Percentiles rank a stretch among this genome's conserved stretches.
Conservation (phyloP, 768 basidiomycete genomes). For the Tulasnella sp. region DNA sequence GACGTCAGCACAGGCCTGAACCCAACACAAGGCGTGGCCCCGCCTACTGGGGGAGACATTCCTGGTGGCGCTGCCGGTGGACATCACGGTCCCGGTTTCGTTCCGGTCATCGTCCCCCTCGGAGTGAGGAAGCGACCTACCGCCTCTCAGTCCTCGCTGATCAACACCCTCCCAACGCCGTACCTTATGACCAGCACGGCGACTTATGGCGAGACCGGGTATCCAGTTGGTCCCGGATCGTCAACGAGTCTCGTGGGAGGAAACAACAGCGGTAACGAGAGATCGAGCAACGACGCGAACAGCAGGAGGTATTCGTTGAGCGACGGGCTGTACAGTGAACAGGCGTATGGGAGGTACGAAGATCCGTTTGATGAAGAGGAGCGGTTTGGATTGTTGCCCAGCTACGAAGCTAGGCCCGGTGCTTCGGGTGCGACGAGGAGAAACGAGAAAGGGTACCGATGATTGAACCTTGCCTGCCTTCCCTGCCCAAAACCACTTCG, state of each 20-base stretch:
- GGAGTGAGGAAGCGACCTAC: not conserved
- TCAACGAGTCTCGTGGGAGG: not conserved
- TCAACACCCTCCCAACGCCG: not conserved
- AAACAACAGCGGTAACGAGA: not conserved
- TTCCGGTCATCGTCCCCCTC: not conserved
- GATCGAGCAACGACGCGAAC: not conserved
- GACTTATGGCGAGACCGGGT: not conserved
- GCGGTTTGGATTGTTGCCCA: not conserved
- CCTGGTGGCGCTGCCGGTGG: not conserved
- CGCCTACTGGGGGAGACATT: not conserved
- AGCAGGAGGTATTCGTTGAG: constrained; percentile 5
- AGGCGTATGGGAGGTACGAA: not conserved
- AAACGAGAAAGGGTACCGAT: not conserved
- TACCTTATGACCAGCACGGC: not conserved
- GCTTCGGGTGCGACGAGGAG: not conserved
- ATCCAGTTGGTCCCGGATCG: not conserved
- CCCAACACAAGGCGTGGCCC: not conserved
- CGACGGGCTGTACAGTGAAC: not conserved
- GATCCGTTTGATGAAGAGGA: not conserved
- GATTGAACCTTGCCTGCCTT: not conserved
- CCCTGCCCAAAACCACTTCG: not conserved
- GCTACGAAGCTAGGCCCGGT: not conserved
- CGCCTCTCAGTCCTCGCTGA: not conserved
- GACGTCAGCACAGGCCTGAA: not conserved
- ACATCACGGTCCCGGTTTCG: not conserved